Evolutionary conservation across 2,329 filamentous ascomycete genomes (phyloP).

Genomic region (Sclerotinia subarctica): DNA sequence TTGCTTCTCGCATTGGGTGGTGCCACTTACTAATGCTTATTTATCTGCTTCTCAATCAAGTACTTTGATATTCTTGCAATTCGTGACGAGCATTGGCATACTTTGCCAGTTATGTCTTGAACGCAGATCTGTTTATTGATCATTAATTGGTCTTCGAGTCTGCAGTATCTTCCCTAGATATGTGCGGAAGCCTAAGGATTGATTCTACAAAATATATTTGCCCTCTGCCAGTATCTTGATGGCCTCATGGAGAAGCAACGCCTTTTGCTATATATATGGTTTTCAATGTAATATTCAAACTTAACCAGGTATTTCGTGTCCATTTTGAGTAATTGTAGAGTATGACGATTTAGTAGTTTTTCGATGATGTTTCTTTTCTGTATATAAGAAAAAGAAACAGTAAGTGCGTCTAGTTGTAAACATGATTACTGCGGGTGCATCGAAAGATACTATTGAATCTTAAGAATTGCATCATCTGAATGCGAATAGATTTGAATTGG

Average conservation of each 20-base stretch:
- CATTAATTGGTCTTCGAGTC: neutral
- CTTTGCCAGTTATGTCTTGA: neutral
- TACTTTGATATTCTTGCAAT: neutral
- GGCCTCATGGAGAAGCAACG: neutral
- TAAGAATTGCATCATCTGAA: neutral
- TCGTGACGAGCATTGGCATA: neutral
- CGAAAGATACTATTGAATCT: neutral
- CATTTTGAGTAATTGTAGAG: neutral
- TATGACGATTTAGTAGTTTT: neutral
- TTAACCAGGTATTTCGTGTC: neutral
- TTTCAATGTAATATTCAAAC: neutral
- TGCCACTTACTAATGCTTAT: neutral
- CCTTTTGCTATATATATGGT: neutral
- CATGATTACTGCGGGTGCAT: neutral
- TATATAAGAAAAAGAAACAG: neutral
- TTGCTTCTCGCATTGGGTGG: neutral
- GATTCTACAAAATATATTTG: neutral
- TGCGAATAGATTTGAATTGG: too few relatives aligned
- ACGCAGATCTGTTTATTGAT: neutral
- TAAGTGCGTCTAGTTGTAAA: neutral
- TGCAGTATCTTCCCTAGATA: neutral
- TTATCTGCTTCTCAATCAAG: too few relatives aligned
- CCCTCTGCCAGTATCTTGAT: neutral
- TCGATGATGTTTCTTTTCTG: neutral
- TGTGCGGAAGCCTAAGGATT: neutral